These are phyloP conservation scores for Piromyces finnis DNA, from an alignment of 192 early-diverging fungal species.

Conservation along the genomic window DNA sequence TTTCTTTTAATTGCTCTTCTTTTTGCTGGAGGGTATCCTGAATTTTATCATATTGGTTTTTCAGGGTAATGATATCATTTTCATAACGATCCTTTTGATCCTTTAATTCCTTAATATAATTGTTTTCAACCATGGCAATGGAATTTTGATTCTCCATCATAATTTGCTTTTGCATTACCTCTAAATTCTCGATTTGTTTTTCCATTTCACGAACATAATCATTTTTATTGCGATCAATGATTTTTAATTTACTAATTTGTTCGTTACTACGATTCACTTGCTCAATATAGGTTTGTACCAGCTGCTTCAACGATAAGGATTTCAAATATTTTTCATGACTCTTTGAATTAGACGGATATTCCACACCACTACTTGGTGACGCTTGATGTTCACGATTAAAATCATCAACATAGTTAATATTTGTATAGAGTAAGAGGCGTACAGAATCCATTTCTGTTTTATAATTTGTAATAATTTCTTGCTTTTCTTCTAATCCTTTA, in stretches of 20 bases:
- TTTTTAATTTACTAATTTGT: neutral
- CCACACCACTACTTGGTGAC: neutral
- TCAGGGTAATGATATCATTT: neutral
- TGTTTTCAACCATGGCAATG: neutral
- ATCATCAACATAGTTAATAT: neutral
- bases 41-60: neutral
- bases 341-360: neutral
- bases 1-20: neutral
- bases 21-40: neutral
- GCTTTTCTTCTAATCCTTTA: neutral
- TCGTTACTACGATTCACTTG: neutral
- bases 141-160: neutral
- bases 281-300: neutral
- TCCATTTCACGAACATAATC: neutral
- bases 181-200: neutral
- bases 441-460: neutral
- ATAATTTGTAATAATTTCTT: neutral
- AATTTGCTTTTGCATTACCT: neutral
- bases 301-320: neutral
- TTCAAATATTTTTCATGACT: neutral
- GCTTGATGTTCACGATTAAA: no score
- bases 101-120: neutral
- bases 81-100: neutral
- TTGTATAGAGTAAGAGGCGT: neutral
- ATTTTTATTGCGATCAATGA: neutral